phyloP scores from a whole-genome alignment of 1,284 basidiomycete species.

The Marasmius sp. region DNA sequence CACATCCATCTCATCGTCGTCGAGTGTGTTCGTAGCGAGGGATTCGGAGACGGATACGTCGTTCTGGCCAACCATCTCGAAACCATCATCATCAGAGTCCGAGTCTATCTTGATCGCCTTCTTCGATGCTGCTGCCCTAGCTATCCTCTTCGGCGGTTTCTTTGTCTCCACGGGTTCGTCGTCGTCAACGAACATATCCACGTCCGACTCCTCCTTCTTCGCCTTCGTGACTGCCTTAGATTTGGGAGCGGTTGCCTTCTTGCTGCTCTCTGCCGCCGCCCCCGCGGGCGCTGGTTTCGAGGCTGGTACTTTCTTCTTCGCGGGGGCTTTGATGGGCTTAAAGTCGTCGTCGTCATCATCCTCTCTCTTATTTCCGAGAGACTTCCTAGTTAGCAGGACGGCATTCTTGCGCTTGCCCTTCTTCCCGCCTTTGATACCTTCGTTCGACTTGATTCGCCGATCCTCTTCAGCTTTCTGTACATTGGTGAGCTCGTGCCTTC shows the following conservation, averaged over 20 bases:
- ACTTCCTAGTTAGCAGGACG: constrained; percentile 72
- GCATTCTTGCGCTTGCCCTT: constrained; percentile 77
- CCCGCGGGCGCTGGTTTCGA: constrained; percentile 30
- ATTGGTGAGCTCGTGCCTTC: background rate
- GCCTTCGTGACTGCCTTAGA: constrained; percentile 24
- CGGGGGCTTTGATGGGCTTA: constrained; percentile 22
- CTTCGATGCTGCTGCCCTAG: constrained; percentile 11
- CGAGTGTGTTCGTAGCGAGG: background rate
- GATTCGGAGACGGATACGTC: background rate
- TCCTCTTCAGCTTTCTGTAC: constrained; percentile 61
- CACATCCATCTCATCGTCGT: constrained; percentile 5
- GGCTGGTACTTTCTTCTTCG: constrained; percentile 28
- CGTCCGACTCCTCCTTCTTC: constrained; percentile 23
- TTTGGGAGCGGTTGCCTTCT: constrained; percentile 21
- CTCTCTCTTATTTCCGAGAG: constrained; percentile 42
- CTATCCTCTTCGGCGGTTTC: constrained; percentile 22
- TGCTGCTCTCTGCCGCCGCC: constrained; percentile 38
- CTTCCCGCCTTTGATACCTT: constrained; percentile 59
- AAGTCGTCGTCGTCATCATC: constrained; percentile 30
- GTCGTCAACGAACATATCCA: constrained; percentile 9
- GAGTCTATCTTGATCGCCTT: constrained; percentile 22
- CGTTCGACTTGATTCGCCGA: constrained; percentile 53
- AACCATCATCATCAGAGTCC: constrained; percentile 28
- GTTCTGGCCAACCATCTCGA: background rate
- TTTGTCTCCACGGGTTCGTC: constrained; percentile 20